Evolutionary conservation across 306 rosid genomes (phyloP), one percentile per base, ranked within the genome.

Genomic region (Vicia sativa): DNA sequence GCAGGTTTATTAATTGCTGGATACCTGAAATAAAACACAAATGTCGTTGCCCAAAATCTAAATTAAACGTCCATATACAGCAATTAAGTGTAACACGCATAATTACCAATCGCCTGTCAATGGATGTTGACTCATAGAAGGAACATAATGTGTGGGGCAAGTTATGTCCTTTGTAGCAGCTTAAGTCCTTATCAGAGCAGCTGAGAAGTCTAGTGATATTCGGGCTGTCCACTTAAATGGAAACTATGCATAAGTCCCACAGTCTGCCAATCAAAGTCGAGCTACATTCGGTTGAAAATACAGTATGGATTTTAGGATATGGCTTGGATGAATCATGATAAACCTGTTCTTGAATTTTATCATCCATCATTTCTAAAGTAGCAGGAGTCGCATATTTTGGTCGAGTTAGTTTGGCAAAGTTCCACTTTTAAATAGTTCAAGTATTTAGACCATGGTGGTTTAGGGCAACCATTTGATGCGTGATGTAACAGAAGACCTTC

Each of bases 81-180:
- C n/a, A n/a, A n/a, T n/a, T n/a, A n/a, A n/a, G n/a, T n/a, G n/a
- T n/a, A n/a, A n/a, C n/a, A 62, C 16, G 45, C 29, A 65, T 19
- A 68, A 55, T 74, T 74, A 74, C 78, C 78, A 74, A 65, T 74
- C 78, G 57, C 72, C 78, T 31, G 78, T 74, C 11, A 65, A 65
- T 21, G 78, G 78, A 74, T 74, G 78, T 21, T 11, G 67, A 45
- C 78, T 74, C 78, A 74, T 74, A 43, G 78, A 74, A 74, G 78
- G 78, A 37, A 74, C 78, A 19, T 43, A 65, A 65, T 74, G 78
- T 7, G 78, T 65, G 34, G 78, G 78, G 45, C 78, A 74, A 65
- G 67, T 56, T 23, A 54, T 44, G 78, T 11, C 78, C 78, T 31
- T 74, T 74, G 50, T 74, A 74, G 34, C n/a, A 65, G 59, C 72